Percentiles rank a stretch among this genome's conserved stretches.
Conservation (phyloP, 129 eudicot species). For the Solidago caesia region DNA sequence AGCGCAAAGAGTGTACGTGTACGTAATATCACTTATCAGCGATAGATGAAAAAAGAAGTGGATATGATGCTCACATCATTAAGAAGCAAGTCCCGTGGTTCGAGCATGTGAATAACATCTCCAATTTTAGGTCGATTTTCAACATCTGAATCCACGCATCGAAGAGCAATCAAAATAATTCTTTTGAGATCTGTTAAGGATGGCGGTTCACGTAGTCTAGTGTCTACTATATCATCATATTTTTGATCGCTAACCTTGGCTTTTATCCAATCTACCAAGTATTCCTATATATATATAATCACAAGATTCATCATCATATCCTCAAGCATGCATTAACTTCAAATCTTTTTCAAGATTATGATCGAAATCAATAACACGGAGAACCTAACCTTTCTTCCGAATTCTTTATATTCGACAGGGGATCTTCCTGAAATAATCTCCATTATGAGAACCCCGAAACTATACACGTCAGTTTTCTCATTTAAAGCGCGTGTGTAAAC, state of each 20-base stretch:
- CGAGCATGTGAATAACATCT: conserved; percentile 54
- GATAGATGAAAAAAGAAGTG: not conserved
- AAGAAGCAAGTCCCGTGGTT: conserved; percentile 54
- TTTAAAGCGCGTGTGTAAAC: conserved; percentile 12
- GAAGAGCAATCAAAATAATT: conserved; percentile 43
- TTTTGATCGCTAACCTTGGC: conserved; percentile 33
- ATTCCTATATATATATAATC: conserved; percentile 27
- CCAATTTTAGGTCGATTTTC: conserved; percentile 56
- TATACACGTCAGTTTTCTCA: conserved; percentile 53
- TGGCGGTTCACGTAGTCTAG: conserved; percentile 37
- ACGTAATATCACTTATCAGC: too few species aligned
- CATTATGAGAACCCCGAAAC: conserved; percentile 53
- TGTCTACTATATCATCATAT: conserved; percentile 33
- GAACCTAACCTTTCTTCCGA: conserved; percentile 35
- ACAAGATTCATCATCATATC: not conserved
- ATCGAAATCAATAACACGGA: not conserved
- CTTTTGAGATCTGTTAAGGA: conserved; percentile 42
- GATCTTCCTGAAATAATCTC: conserved; percentile 53
- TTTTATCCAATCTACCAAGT: conserved; percentile 50
- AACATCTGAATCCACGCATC: conserved; percentile 52
- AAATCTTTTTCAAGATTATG: not conserved
- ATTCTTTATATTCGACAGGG: conserved; percentile 16
- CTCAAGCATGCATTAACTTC: too few species aligned
- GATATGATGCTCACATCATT: conserved; percentile 36
- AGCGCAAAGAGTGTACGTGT: too few species aligned